These are phyloP conservation scores for Echria macrotheca DNA, from an alignment of 495 filamentous ascomycete species.

Conservation along the genomic window DNA sequence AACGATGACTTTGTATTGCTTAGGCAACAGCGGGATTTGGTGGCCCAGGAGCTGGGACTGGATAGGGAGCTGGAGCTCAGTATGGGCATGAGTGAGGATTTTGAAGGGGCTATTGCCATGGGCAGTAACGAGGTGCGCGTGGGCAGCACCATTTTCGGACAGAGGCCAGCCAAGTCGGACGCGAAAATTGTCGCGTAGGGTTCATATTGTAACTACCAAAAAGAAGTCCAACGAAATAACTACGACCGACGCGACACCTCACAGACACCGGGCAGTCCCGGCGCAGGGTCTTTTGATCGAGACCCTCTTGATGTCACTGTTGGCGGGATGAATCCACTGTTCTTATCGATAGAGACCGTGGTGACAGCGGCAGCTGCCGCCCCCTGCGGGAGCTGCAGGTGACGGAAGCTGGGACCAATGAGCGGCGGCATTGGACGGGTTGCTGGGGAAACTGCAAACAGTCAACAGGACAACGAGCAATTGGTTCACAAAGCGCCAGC, in stretches of 20 bases:
- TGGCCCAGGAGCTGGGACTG: slow-evolving; percentile 42
- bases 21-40: slow-evolving; percentile 61
- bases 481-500: slow-evolving; percentile 24
- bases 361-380: slow-evolving; percentile 6
- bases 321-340: background rate
- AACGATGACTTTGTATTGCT: slow-evolving; percentile 85
- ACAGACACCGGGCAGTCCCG: too few species aligned
- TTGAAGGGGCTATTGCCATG: slow-evolving; percentile 76
- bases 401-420: background rate
- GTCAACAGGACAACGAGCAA: slow-evolving; percentile 23
- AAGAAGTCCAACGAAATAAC: background rate
- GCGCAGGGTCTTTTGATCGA: too few species aligned
- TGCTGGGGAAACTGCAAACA: slow-evolving; percentile 24
- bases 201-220: background rate
- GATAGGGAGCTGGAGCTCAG: slow-evolving; percentile 48
- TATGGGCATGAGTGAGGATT: slow-evolving; percentile 90
- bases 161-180: slow-evolving; percentile 66
- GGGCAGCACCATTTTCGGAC: slow-evolving; percentile 88
- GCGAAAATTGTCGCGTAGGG: slow-evolving; percentile 50
- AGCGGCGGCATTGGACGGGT: slow-evolving; percentile 6
- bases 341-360: slow-evolving; percentile 15
- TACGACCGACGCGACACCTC: background rate
- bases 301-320: background rate
- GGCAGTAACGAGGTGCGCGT: slow-evolving; percentile 94
- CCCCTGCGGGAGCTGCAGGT: background rate